Evolutionary conservation across 139 green algal genomes (phyloP).

Genomic region (Chlamydomonas incerta): DNA sequence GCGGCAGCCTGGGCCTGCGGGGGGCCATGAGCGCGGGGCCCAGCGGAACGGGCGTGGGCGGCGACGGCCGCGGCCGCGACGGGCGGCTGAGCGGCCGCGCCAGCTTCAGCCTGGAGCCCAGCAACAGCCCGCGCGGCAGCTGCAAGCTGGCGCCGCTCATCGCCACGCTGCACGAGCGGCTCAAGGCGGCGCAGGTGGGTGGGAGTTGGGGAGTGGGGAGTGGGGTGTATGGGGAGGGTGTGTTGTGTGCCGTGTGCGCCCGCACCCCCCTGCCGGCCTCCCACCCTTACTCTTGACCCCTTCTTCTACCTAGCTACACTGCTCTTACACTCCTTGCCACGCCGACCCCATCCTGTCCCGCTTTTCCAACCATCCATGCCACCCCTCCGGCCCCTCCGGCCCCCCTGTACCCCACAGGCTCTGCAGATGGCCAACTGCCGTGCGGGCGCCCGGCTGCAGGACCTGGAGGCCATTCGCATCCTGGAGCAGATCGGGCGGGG

Average conservation of each 20-base stretch:
- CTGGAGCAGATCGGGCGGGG: slow-evolving; percentile 68
- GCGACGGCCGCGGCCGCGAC: not conserved
- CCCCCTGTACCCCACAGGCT: not conserved
- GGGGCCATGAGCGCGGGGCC: not conserved
- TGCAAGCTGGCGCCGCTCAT: slow-evolving; percentile 25
- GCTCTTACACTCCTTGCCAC: no score
- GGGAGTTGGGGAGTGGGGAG: not conserved
- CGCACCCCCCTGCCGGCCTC: no score
- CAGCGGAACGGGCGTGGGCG: no score
- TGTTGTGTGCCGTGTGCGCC: no score
- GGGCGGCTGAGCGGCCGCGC: not conserved
- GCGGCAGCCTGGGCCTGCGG: no score
- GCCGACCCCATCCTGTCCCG: not conserved
- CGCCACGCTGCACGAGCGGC: slow-evolving; percentile 29
- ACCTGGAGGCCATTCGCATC: slow-evolving; percentile 15
- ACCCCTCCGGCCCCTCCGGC: not conserved
- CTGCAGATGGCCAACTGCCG: slow-evolving; percentile 14
- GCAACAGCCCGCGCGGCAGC: slow-evolving; percentile 2
- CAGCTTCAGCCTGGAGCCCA: slow-evolving; percentile 4
- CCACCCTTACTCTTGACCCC: not conserved
- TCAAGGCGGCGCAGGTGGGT: slow-evolving; percentile 32
- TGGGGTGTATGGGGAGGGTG: no score
- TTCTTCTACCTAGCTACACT: no score
- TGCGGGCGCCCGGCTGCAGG: not conserved
- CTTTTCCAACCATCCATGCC: not conserved